Base-by-base conservation (phyloP, 192 early-diverging fungal species). In the Paraglomus occultum region DNA sequence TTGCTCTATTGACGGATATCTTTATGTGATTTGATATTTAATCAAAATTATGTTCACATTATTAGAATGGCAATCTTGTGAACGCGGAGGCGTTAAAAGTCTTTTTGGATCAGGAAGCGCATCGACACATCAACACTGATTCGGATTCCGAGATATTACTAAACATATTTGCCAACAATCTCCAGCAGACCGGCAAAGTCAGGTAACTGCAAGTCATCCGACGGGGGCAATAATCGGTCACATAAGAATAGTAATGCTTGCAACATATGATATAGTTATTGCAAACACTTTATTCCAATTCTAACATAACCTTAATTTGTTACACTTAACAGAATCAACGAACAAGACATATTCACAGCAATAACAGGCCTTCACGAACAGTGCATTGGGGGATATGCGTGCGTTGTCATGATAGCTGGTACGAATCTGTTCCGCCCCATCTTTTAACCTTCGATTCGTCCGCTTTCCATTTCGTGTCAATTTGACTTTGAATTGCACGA, bases 71-170 rank as follows among this genome's bases (percentile, higher is more conserved):
- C 47, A 99, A 98, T 78, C 80, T 99, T 73, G 95, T 94, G 31
- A 99, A 99, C 80, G 90, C 96, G 46, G 79, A 75, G 39, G 94
- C 98, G 70, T 83, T 99, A 68, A 86, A 88, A 70, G 80, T 85
- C 31, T 98, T 92, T 67, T 76, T 99, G 51, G 98, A 99, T 83
- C 81, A 88, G 67, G 90, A 94, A 57, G 95, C 96, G 42, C 98
- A 99, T 82, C 91, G 98, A 57, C 98, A 99, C 76, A 97, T 99
- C 82, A 99, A 99, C 82, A 99, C 98, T 10, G 95, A 98, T 73
- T 99, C 98, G 5, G 98, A 99, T 83, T 98, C 96, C 52, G 98
- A 99, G 83, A 76, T 99, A 49, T 84, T 98, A 70, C 86, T 99
- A 48, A 99, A 99, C 83, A 91, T 98, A 69, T 92, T 99, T 75